These are phyloP conservation scores for Lichtheimia corymbifera DNA, from an alignment of 371 early-diverging fungal species.

Conservation along the genomic window DNA sequence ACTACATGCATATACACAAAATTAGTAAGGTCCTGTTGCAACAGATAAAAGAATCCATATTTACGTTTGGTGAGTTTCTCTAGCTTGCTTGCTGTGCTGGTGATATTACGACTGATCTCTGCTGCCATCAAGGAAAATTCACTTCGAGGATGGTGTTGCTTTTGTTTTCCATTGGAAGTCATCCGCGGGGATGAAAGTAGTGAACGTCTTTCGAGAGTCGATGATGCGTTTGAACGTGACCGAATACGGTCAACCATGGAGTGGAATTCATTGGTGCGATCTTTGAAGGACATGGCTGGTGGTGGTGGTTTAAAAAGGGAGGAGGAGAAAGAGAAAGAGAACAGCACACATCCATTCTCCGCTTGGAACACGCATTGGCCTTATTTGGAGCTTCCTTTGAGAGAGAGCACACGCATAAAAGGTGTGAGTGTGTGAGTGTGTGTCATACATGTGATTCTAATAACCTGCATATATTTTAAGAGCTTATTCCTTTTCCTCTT, in stretches of 20 bases:
- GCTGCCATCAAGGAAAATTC: constrained; percentile 68
- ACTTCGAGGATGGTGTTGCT: constrained; percentile 28
- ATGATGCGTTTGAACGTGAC: constrained; percentile 30
- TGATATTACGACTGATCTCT: constrained; percentile 67
- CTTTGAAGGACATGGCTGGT: constrained; percentile 37
- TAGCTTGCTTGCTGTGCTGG: constrained; percentile 62
- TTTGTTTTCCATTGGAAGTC: constrained; percentile 14
- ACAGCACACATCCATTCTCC: too few species aligned
- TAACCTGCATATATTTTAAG: background rate
- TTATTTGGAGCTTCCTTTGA: too few species aligned
- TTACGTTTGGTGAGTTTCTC: constrained; percentile 70
- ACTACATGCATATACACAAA: constrained; percentile 47
- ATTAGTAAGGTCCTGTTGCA: background rate
- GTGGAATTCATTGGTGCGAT: constrained; percentile 55
- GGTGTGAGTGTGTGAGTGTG: too few species aligned
- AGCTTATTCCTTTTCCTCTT: constrained; percentile 3
- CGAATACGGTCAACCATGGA: constrained; percentile 49
- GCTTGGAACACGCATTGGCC: too few species aligned
- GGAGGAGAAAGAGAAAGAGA: too few species aligned
- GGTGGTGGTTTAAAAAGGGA: too few species aligned
- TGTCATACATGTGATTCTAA: constrained; percentile 4
- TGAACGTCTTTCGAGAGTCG: constrained; percentile 38
- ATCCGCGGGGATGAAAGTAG: constrained; percentile 25
- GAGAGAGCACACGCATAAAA: too few species aligned
- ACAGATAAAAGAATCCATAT: background rate